Base-by-base conservation (phyloP, 495 filamentous ascomycete species). In the Penicillium flavigenum region DNA sequence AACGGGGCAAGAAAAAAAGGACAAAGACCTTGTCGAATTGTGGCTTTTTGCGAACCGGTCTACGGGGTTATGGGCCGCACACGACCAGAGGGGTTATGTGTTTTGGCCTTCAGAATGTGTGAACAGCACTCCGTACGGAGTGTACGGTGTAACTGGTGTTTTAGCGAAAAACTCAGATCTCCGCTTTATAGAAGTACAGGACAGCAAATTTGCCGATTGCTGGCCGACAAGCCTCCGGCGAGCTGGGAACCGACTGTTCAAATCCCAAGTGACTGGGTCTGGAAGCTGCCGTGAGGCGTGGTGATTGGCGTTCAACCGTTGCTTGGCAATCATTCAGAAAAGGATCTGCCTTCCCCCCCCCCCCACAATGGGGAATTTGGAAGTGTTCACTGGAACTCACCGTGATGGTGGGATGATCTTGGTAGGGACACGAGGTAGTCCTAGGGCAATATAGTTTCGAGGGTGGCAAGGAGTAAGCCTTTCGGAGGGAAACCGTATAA, bases 301-400 rank as follows among this genome's bases (percentile, higher is more conserved):
- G 27, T 54, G 45, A 34, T 54, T 50, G 43, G 51, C 45, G 52
- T 34, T 56, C 5, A 27, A 34, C 38, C 42, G 39, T 29, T 29
- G 38, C 62, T 58, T 49, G 58, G 54, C 45, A 54, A 49, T 43
- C 16, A 26, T 45, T 22, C 32, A 14, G 31, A 34, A 34, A 34
- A 50, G 32, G 62, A 63, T 58, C 60, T 47, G 45, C 31, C 31
- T 11, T 3, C 11, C 49, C 17, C 59, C 11, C 49, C 17, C 59
- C 50, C 59, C 62, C 60, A 63, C 63, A 60, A 56, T 19, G 50
- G n/a, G 39, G 49, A 36, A 60, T 58, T 54, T 62, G 36, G 11
- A n/a, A 27, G 31, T 11, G 10, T 38, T n/a, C 45, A 31, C 7
- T 24, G n/a, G 27, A 24, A 24, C 5, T 51, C 19, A 17, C 32